Base-by-base conservation (phyloP, 208 protist species). In the Blastocrithidia nonstop region DNA sequence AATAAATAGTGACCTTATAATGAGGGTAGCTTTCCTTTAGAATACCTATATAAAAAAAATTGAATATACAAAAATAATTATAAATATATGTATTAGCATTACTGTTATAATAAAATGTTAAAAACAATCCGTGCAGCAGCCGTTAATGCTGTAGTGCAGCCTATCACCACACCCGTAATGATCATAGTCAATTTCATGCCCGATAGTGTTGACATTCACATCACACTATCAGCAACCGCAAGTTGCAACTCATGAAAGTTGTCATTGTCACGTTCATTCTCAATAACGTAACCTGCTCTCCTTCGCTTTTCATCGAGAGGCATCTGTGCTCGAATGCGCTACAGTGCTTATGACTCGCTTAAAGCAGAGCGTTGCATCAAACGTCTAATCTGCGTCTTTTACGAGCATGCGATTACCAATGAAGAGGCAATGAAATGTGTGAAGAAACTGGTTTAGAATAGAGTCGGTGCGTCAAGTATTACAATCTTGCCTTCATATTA, bases 361-460 rank as follows among this genome's bases (percentile, higher is more conserved):
- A 83, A 52, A 4, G 48, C 46, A 41, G 88, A 83, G 27, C 82
- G 69, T 13, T 37, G 35, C 13, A 33, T 36, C 9, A 94, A 59
- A 3, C 87, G 73, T 32, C 50, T 36, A 20, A 89, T 35, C 54
- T 94, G 87, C 17, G 55, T 32, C 27, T 54, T 57, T 57, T 80
- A 61, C 0, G 52, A 59, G 52, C 71, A 82, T 21, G 64, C 58
- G 19, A 94, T 78, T 17, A 93, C 80, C 0, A 85, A 38, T 1
- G 59, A 54, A 22, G 28, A 41, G 50, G 71, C 82, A 25, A 93
- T 62, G 43, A 88, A 81, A 50, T 59, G 71, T 11, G 61, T 76
- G 47, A 93, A 84, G 17, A 67, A 58, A n/a, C 65, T 64, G 7
- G 83, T 84, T 45, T 92, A 82, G 42, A 84, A 93, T 22, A 94